Evolutionary conservation across 768 basidiomycete genomes (phyloP).

Genomic region (Lactifluus hygrophoroides): DNA sequence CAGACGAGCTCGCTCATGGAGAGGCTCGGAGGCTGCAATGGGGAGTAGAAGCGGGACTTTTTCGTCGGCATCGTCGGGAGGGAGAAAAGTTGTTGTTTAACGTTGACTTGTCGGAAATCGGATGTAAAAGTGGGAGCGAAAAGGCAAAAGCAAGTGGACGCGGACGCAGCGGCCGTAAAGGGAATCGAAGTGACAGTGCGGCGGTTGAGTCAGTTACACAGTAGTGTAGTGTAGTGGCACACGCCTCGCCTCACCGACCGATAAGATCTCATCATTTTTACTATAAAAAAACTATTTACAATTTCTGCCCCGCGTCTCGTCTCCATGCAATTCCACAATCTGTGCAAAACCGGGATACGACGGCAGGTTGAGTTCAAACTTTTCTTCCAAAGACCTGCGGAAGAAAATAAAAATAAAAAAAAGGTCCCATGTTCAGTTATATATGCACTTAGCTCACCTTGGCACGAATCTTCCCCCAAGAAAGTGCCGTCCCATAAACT

Average conservation of each 20-base stretch:
- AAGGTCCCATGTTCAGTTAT: no score
- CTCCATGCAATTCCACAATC: conserved; percentile 62
- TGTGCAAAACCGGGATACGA: conserved; percentile 71
- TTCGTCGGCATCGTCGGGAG: conserved; percentile 13
- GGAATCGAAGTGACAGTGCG: no score
- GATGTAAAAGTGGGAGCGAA: background rate
- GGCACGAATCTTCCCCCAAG: conserved; percentile 92
- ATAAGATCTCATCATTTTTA: background rate
- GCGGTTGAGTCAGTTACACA: no score
- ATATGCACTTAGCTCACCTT: conserved; percentile 52
- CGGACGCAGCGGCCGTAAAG: background rate
- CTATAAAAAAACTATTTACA: background rate
- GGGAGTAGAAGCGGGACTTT: conserved; percentile 41
- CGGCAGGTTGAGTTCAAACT: conserved; percentile 73
- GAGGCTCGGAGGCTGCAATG: conserved; percentile 55
- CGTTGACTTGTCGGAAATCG: background rate
- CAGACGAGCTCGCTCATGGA: conserved; percentile 73
- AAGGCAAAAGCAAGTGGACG: background rate
- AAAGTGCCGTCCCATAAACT: conserved; percentile 79
- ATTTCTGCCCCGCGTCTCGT: conserved; percentile 14
- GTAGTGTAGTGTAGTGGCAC: no score
- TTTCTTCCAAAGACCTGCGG: conserved; percentile 58
- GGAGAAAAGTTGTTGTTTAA: background rate
- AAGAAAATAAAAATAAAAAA: background rate
- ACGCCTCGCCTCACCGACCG: no score